Evolutionary conservation across 768 basidiomycete species (phyloP).

Genomic region (Xerocomellus intermedius): DNA sequence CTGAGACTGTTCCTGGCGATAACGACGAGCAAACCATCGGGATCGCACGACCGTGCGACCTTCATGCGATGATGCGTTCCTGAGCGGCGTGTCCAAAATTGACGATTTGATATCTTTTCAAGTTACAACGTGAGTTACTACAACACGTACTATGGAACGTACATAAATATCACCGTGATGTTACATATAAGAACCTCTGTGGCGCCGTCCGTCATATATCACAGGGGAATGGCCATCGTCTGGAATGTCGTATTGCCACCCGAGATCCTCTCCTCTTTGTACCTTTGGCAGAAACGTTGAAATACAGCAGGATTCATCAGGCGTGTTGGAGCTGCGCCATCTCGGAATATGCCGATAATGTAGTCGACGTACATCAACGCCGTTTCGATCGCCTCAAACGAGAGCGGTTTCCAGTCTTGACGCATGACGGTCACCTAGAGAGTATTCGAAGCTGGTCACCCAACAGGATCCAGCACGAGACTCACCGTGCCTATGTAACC

Average conservation of each 20-base stretch:
- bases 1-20: no score
- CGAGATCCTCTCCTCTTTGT: conserved; percentile 18
- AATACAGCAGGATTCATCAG: conserved; percentile 24
- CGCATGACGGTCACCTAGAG: conserved; percentile 28
- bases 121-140: neutral
- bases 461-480: neutral
- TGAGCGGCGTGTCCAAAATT: neutral
- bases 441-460: neutral
- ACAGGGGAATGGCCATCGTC: conserved; percentile 22
- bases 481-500: conserved; percentile 28
- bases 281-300: conserved; percentile 22
- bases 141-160: no score
- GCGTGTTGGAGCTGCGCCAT: conserved; percentile 13
- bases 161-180: neutral
- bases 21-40: no score
- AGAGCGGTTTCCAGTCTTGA: conserved; percentile 23
- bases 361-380: conserved; percentile 35
- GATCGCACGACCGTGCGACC: neutral
- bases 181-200: no score
- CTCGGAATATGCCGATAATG: conserved; percentile 29
- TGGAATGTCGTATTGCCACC: conserved; percentile 12
- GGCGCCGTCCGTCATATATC: conserved; percentile 2
- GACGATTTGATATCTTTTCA: neutral
- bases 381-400: conserved; percentile 27
- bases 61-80: neutral